Base-by-base conservation (phyloP, 441 rosid species). In the Gossypium schwendimanii region DNA sequence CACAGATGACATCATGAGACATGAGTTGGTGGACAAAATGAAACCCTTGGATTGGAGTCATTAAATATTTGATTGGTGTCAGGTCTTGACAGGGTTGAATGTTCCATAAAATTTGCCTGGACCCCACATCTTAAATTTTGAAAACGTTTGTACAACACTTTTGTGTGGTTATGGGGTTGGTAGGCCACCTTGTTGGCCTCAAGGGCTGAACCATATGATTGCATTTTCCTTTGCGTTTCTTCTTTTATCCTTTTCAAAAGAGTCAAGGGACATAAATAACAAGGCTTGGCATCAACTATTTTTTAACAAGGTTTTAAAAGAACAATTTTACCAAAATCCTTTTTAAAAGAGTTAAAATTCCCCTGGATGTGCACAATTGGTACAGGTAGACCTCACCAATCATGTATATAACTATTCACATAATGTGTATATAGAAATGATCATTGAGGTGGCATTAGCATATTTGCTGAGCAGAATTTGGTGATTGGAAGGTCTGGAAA, bases 311-410 rank as follows among this genome's bases (percentile, higher is more conserved):
- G 21, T 52, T 52, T 52, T 52, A 52, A 52, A 52, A 52, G 8
- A 52, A 33, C 7, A 33, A 33, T 33, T 33, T 5, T 33, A 33
- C 39, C 39, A 33, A 6, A 6, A 33, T 33, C 39, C 39, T 33
- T 33, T 33, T 33, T 33, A 33, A 33, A 33, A 49, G 55, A 50
- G 21, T 50, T 50, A 58, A 58, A 58, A 24, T 23, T 1, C 7
- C 7, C 14, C 6, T 28, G 55, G 28, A 65, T 44, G 0, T 44
- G 54, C 28, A 45, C 31, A 23, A 64, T 57, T 57, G 23, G 31
- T 21, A 63, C 54, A 64, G 69, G 9, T 45, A 65, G 20, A 65
- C 54, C 55, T 21, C 54, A 45, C 31, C 67, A 63, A 26, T 59
- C 17, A 44, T n/a, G 58, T 15, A 26, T 24, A 49, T 11, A 66